Evolutionary conservation across 225 moss, liverwort and hornwort genomes (phyloP), one percentile per base, ranked within the genome.

Genomic region (Antitrichia curtipendula): DNA sequence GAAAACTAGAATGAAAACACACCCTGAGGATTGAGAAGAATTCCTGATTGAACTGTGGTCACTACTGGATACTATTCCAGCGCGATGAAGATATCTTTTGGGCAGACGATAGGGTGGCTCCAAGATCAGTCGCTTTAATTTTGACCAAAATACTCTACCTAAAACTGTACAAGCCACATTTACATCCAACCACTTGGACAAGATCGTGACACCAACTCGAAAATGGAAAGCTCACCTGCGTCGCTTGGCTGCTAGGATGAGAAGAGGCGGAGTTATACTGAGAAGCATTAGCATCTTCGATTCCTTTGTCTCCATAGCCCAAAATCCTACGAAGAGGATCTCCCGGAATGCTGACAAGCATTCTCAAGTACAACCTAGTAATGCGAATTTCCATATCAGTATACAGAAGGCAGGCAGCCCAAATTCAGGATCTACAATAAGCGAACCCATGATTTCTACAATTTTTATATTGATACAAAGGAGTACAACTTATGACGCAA

Each of bases 331-430:
- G 95, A 89, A 99, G 94, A 57, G 93, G 93, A 65, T 92, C 93
- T 90, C 98, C 98, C 54, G 98, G 98, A 87, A 95, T 91, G 89
- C 95, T 94, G 63, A 96, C 93, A 53, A 99, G 94, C 97, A 99
- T 94, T 89, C 98, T 96, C 88, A 99, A 91, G 87, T 95, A 97
- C 78, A 99, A 90, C 88, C 98, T 98, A 90, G 58, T 52, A 61
- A 89, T 75, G 81, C 54, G 54, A 68, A n/a, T 60, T 85, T 69
- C 47, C 86, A 86, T 54, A 49, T 91, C 83, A 90, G 75, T 68
- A 83, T 23, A 71, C 70, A 85, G 52, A 85, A 85, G 78, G 60
- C 60, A 56, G 61, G 54, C 70, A 81, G 52, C 29, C 58, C 52
- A 40, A 69, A 77, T 57, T 87, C 60, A 66, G 59, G 63, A 82